Evolutionary conservation across 2,329 filamentous ascomycete species (phyloP), one percentile per base, ranked within the genome.

Genomic region (Arthroderma sp.): DNA sequence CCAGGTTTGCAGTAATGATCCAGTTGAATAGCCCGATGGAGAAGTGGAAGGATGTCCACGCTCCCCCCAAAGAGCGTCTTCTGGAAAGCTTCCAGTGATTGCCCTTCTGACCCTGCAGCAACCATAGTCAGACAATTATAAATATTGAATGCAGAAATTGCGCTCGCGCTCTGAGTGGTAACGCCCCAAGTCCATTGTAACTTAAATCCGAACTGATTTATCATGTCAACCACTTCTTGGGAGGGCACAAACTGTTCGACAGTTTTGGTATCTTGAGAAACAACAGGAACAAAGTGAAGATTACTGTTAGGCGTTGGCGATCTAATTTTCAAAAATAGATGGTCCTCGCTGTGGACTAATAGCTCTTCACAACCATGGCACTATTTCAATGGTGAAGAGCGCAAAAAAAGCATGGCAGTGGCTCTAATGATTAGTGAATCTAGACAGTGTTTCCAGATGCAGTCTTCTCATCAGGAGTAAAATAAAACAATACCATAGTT

Each of bases 271-370:
- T 22, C 15, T 22, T 22, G 15, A 22, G 15, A 22, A 22, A 22
- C 15, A 22, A 22, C 15, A 22, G 15, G 15, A 22, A 22, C 15
- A 22, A 22, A 22, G 15, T 22, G 15, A 22, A 22, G 3, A 22
- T 22, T 22, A 22, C 15, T 22, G 15, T 22, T 22, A 22, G 15
- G 15, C 9, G 22, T 31, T 9, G 34, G 36, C 11, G 29, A 39
- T 11, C 45, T 11, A 34, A 47, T 44, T 38, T 47, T 47, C 28
- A 47, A 34, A 34, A 47, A 47, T 39, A 36, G 39, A 40, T 47
- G 45, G 3, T 27, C 33, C 22, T 3, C 6, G 30, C 44, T 31
- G 28, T 47, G 45, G 7, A 38, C 9, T 15, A 22, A 28, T 5
- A 47, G 27, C 40, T 47, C 40, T 29, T 47, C 45, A 31, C 36